Base-by-base conservation (phyloP, 768 basidiomycete species). In the Solioccasus polychromus region DNA sequence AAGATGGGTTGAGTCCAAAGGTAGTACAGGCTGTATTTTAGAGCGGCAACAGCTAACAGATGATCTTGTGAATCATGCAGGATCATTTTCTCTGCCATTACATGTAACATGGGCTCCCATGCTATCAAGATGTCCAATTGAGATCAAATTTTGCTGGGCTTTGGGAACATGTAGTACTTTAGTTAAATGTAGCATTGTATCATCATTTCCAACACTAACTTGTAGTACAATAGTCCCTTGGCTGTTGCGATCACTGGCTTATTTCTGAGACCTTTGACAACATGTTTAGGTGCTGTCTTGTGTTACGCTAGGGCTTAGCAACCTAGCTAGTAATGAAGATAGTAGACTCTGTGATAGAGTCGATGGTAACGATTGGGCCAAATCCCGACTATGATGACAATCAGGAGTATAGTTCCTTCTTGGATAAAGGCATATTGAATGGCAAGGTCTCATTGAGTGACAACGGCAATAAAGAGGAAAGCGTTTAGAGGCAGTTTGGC, bases 121-220 rank as follows among this genome's bases (percentile, higher is more conserved):
- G 2, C 2, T 3, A 17, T 47, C 41, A 0, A 47, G 14, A 2
- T 19, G 8, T 1, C 17, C 29, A 0, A 51, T 22, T 2, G 50
- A 51, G 1, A 47, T 2, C 12, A 51, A 12, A n/a, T 51, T 51
- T 15, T 47, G 23, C 5, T 8, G 14, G 3, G 50, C 36, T 6
- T 30, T 24, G 2, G 50, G 50, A 1, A 39, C 36, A n/a, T 47
- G 8, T 4, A 45, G 19, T 3, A 30, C 24, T 5, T 45, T n/a
- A 3, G 1, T 3, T 30, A 38, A 15, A 6, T 5, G 3, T 4
- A 28, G 7, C 11, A 8, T 6, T 4, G 18, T 4, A 34, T 5
- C 12, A 5, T 10, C 4, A 18, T 18, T 18, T 15, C 17, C 32
- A n/a, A n/a, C n/a, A n/a, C n/a, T n/a, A 34, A 34, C 10, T 35